phyloP scores from a whole-genome alignment of 176 grass and related monocot species.

The Zea mays region DNA sequence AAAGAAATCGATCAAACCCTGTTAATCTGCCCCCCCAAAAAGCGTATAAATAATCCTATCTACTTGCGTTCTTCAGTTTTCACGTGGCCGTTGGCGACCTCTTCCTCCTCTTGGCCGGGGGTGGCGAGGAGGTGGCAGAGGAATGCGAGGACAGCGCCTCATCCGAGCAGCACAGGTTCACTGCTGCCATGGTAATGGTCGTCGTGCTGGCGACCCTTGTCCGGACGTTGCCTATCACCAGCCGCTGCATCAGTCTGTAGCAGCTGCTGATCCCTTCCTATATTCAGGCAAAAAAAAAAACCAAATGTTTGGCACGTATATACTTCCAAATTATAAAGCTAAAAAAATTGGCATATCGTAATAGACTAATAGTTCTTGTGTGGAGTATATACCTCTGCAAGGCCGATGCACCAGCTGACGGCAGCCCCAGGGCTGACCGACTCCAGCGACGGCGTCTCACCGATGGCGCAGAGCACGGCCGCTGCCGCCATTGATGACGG shows the following conservation, averaged over 20 bases:
- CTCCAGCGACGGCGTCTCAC: slow-evolving; percentile 50
- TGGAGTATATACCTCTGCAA: slow-evolving; percentile 53
- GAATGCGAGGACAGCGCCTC: slow-evolving; percentile 45
- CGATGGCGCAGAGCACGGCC: slow-evolving; percentile 72
- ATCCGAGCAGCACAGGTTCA: slow-evolving; percentile 40
- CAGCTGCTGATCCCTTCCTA: slow-evolving; percentile 77
- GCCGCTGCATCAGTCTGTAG: slow-evolving; percentile 68
- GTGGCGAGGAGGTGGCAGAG: slow-evolving; percentile 38
- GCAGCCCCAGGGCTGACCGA: slow-evolving; percentile 51
- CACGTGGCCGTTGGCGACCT: slow-evolving; percentile 44
- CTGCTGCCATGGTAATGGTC: slow-evolving; percentile 31
- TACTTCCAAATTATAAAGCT: slow-evolving; percentile 15
- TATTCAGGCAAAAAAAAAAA: background rate
- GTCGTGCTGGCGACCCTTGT: slow-evolving; percentile 14
- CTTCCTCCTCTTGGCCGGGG: slow-evolving; percentile 71
- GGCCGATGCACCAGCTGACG: slow-evolving; percentile 79
- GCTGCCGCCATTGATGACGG: slow-evolving; percentile 78
- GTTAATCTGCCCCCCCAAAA: slow-evolving; percentile 52
- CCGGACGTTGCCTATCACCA: slow-evolving; percentile 44
- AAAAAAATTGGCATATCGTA: slow-evolving; percentile 10
- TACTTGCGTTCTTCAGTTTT: slow-evolving; percentile 36
- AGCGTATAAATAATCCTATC: slow-evolving; percentile 48
- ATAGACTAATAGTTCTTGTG: background rate
- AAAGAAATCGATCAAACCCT: slow-evolving; percentile 52
- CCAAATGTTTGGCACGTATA: background rate